Evolutionary conservation across 208 protist species (phyloP).

Genomic region (Trypanosoma lewisi): DNA sequence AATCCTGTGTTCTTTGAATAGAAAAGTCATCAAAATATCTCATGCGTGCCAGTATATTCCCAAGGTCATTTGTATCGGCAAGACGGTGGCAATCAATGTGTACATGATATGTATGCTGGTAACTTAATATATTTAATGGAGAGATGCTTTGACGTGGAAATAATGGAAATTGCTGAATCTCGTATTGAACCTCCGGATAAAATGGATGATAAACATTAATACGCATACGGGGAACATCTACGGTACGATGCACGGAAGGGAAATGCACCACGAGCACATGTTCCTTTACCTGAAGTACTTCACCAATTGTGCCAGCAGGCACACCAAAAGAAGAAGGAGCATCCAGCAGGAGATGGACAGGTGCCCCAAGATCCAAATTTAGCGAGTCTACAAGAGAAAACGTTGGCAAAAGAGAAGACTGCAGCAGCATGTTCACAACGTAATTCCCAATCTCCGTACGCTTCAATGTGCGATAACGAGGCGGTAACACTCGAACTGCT

Average conservation of each 20-base stretch:
- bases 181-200: slow-evolving; percentile 75
- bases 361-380: slow-evolving; percentile 67
- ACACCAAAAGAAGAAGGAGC: slow-evolving; percentile 52
- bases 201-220: slow-evolving; percentile 63
- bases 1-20: slow-evolving; percentile 66
- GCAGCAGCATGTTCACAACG: slow-evolving; percentile 69
- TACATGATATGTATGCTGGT: slow-evolving; percentile 53
- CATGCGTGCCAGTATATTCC: slow-evolving; percentile 83
- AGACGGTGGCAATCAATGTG: slow-evolving; percentile 77
- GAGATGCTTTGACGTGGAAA: slow-evolving; percentile 72
- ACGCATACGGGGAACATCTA: slow-evolving; percentile 78
- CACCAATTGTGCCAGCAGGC: slow-evolving; percentile 70
- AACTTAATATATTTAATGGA: slow-evolving; percentile 56
- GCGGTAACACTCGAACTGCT: slow-evolving; percentile 49
- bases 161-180: slow-evolving; percentile 82
- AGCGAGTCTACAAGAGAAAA: slow-evolving; percentile 68
- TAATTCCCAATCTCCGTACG: slow-evolving; percentile 79
- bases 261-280: slow-evolving; percentile 84
- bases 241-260: slow-evolving; percentile 60
- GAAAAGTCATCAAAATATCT: slow-evolving; percentile 80
- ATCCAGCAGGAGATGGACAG: slow-evolving; percentile 73
- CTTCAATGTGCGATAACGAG: slow-evolving; percentile 59
- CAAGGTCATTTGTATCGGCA: slow-evolving; percentile 88
- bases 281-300: slow-evolving; percentile 72
- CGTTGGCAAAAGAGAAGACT: slow-evolving; percentile 46